Conservation (phyloP, 306 rosid genomes). For the Fragaria vesca region DNA sequence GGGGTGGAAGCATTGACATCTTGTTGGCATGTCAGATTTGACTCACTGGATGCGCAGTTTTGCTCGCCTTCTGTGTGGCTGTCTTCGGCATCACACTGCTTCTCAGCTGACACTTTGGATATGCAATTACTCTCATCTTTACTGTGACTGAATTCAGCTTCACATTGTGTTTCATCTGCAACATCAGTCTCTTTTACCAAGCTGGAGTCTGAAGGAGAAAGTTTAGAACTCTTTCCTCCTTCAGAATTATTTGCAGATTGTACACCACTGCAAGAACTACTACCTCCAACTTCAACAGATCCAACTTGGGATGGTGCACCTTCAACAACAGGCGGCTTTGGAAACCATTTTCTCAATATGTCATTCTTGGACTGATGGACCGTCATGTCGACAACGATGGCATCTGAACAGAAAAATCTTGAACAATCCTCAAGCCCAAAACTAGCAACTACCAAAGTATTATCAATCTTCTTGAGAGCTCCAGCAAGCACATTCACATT, state of each 20-base stretch:
- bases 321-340: neutral
- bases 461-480: conserved; percentile 42
- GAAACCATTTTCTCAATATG: conserved; percentile 28
- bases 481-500: conserved; percentile 30
- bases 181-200: neutral
- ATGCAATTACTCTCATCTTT: neutral
- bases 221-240: neutral
- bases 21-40: neutral
- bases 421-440: conserved; percentile 18
- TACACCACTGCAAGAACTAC: conserved; percentile 6
- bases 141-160: neutral
- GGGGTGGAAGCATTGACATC: neutral
- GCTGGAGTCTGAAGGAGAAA: conserved; percentile 13
- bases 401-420: conserved; percentile 30
- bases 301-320: conserved; percentile 3
- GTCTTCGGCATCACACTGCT: neutral
- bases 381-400: conserved; percentile 38
- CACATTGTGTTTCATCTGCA: neutral
- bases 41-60: neutral
- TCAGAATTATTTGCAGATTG: conserved; percentile 13
- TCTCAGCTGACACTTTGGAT: neutral
- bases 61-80: neutral
- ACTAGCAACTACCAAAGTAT: conserved; percentile 51
- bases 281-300: conserved; percentile 7
- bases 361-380: conserved; percentile 18